Base-by-base conservation (phyloP, 441 rosid species). In the Mallotus repandus region DNA sequence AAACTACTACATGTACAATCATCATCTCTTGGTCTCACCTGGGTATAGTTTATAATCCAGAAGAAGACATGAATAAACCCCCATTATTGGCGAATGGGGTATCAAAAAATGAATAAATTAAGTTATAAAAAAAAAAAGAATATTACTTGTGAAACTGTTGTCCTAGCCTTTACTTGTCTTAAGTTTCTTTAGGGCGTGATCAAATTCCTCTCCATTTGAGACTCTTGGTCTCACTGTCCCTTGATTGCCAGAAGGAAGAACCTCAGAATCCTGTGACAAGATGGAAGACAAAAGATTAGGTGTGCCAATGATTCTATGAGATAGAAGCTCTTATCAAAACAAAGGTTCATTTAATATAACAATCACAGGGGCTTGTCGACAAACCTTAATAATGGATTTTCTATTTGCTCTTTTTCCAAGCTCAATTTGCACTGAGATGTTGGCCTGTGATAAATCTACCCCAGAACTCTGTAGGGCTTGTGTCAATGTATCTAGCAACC, bases 391-490 rank as follows among this genome's bases (percentile, higher is more conserved):
- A 14, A 68, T 73, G 49, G 87, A 78, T 52, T 62, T 54, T 12
- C 69, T 15, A 25, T 64, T 74, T n/a, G 82, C 77, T 69, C 81
- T 90, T 79, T 91, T 95, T 64, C 97, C 97, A 0, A 95, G 83
- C 71, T 91, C 91, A 16, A 95, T 90, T 77, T 95, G 88, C 62
- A 95, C 98, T 10, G 98, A 91, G 73, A 95, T 80, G 85, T 80
- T 93, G 76, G 98, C 97, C 81, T 84, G 81, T 16, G 98, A 86
- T 59, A 95, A 83, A 81, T 95, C 97, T 62, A 95, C 94, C 73
- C 99, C 99, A 45, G 95, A 86, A 61, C 83, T 87, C 80, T 88
- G 89, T 75, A 95, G 85, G 45, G 97, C 94, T 84, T 87, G 90
- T 16, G 89, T 93, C 66, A 95, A 74, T 54, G 93, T 86, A 77